Evolutionary conservation across 169 alveolate species (phyloP).

Genomic region (Ichthyophthirius multifiliis): DNA sequence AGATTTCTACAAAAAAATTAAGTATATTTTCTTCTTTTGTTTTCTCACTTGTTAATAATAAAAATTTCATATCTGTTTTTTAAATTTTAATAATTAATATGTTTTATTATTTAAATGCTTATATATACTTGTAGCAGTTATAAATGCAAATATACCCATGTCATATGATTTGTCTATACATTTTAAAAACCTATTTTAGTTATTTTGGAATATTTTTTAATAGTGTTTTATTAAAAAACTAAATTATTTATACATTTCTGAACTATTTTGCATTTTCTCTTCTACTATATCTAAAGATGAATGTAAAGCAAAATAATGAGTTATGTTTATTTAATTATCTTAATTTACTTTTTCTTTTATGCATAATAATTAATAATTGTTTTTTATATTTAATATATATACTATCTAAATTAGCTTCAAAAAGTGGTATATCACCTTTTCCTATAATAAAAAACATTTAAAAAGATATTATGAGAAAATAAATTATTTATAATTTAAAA

Average conservation of each 20-base stretch:
- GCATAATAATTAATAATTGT: not conserved
- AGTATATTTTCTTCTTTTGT: not conserved
- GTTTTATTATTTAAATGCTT: not conserved
- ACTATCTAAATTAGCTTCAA: not conserved
- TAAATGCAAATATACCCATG: not conserved
- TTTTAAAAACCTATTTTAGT: not conserved
- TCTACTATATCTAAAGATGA: not conserved
- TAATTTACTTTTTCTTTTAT: not conserved
- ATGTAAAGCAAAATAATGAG: not conserved
- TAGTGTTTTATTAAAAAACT: not conserved
- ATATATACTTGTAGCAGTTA: not conserved
- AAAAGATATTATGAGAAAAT: no score
- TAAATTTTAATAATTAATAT: not conserved
- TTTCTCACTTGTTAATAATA: not conserved
- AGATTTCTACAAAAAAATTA: not conserved
- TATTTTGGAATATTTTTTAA: not conserved
- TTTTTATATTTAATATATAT: not conserved
- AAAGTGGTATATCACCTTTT: not conserved
- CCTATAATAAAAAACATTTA: slow-evolving; percentile 3
- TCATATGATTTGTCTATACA: not conserved
- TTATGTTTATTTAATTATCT: not conserved
- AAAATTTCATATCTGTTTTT: not conserved
- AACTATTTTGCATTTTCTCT: not conserved
- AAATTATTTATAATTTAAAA: no score
- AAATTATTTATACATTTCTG: not conserved